A percentile compares a stretch with the other conserved stretches of the same genome.
Evolutionary conservation across 495 filamentous ascomycete genomes (phyloP).

Genomic region (Penicillium malachiteum): DNA sequence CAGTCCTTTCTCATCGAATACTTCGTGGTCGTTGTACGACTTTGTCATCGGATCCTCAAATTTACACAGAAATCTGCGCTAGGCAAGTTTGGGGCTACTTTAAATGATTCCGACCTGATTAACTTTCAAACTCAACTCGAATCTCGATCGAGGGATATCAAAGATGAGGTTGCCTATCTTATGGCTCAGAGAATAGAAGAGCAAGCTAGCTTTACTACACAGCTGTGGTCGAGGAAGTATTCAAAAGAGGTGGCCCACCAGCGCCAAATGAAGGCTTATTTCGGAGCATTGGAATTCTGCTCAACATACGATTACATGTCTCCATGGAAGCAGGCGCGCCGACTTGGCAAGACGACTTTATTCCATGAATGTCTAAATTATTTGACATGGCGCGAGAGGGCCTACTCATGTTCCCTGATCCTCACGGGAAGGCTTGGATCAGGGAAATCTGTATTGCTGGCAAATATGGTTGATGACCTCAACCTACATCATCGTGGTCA

Average conservation of each 20-base stretch:
- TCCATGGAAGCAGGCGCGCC: constrained; percentile 44
- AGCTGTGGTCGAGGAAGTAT: not conserved
- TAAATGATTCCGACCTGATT: constrained; percentile 13
- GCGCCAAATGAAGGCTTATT: constrained; percentile 3
- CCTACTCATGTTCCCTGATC: constrained; percentile 17
- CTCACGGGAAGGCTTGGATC: constrained; percentile 41
- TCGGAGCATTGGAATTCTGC: constrained; percentile 34
- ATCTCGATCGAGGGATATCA: constrained; percentile 37
- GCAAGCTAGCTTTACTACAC: constrained; percentile 20
- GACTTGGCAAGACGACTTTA: constrained; percentile 33
- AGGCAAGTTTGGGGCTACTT: constrained; percentile 26
- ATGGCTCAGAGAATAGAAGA: constrained; percentile 22
- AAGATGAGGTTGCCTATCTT: constrained; percentile 33
- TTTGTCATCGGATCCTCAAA: constrained; percentile 39
- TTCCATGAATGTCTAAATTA: constrained; percentile 29
- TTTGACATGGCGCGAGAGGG: constrained; percentile 30
- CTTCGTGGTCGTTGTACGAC: constrained; percentile 40
- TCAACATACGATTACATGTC: constrained; percentile 41
- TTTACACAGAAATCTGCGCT: constrained; percentile 35
- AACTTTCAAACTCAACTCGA: constrained; percentile 33
- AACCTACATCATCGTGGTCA: constrained; percentile 19
- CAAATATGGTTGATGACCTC: constrained; percentile 45
- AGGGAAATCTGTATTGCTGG: constrained; percentile 42
- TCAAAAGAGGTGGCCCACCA: not conserved
- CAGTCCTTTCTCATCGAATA: constrained; percentile 42